Evolutionary conservation across 768 basidiomycete species (phyloP), one percentile per base, ranked within the genome.

Genomic region (Lentinula boryana): DNA sequence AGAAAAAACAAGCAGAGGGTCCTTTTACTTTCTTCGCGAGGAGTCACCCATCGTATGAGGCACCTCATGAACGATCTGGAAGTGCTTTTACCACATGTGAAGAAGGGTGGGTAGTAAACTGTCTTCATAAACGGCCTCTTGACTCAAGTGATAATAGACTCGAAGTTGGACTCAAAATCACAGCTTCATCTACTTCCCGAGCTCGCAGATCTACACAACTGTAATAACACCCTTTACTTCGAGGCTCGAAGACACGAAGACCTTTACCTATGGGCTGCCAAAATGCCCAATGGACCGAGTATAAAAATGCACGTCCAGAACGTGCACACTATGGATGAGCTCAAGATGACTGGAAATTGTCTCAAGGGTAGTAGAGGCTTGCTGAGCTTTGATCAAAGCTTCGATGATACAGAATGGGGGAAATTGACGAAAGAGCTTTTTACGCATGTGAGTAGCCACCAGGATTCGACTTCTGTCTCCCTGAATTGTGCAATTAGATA

Each of bases 341-440:
- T 99, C 65, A 98, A 98, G 78, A 91, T 99, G 95, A 96, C 95
- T 6, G 97, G 97, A 35, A 98, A 99, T 72, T 99, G 97, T 73
- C 74, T 99, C 65, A 97, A 96, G 75, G 97, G 97, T 16, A 92
- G 91, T 68, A 78, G 97, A 57, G 96, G 95, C 4, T 76, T 98
- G 58, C 75, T 98, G 64, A 92, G 91, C 70, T 99, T 99, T 71
- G 95, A 97, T 74, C 84, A 87, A 62, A 84, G 79, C 46, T 98
- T 97, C 72, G 93, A 98, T 50, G 85, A 91, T 56, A 88, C 84
- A 56, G 93, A 90, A 75, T 95, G 89, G 86, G 91, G 87, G 38
- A 83, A 80, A 63, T 72, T 95, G 69, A 88, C 89, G 61, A 98
- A 95, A 76, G 97, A 99, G 76, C 76, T 98, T 56, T 93, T 96